Evolutionary conservation across 371 early-diverging fungal species (phyloP).

Genomic region (Nematocida parisii): DNA sequence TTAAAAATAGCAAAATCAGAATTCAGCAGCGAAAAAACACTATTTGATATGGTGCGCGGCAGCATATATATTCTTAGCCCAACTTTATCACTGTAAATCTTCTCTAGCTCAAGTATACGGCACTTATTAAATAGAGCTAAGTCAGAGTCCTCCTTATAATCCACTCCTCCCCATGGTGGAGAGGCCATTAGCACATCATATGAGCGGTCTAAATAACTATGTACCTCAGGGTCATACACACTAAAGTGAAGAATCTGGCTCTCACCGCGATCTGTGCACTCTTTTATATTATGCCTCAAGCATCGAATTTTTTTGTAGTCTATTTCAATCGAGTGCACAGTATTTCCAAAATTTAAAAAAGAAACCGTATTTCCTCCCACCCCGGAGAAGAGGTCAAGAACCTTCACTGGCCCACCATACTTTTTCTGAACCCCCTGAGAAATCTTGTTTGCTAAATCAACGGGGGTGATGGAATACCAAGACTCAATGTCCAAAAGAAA

Average conservation of each 20-base stretch:
- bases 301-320: conserved; percentile 47
- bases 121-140: background rate
- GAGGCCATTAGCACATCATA: conserved; percentile 50
- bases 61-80: conserved; percentile 33
- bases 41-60: background rate
- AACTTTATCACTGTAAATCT: conserved; percentile 1
- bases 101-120: conserved; percentile 29
- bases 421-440: conserved; percentile 2
- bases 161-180: conserved; percentile 55
- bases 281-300: conserved; percentile 30
- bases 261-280: background rate
- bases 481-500: conserved; percentile 47
- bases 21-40: conserved; percentile 5
- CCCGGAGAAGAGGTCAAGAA: conserved; percentile 49
- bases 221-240: conserved; percentile 1
- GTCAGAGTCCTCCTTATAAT: conserved; percentile 11
- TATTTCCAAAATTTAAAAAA: conserved; percentile 11
- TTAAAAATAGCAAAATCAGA: conserved; percentile 1
- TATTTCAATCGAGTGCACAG: conserved; percentile 38
- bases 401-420: background rate
- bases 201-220: background rate
- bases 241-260: conserved; percentile 17
- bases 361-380: conserved; percentile 55
- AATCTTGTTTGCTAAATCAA: conserved; percentile 26
- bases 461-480: conserved; percentile 56